Conservation (phyloP, 1,284 basidiomycete genomes). For the Macrocybe sp. region DNA sequence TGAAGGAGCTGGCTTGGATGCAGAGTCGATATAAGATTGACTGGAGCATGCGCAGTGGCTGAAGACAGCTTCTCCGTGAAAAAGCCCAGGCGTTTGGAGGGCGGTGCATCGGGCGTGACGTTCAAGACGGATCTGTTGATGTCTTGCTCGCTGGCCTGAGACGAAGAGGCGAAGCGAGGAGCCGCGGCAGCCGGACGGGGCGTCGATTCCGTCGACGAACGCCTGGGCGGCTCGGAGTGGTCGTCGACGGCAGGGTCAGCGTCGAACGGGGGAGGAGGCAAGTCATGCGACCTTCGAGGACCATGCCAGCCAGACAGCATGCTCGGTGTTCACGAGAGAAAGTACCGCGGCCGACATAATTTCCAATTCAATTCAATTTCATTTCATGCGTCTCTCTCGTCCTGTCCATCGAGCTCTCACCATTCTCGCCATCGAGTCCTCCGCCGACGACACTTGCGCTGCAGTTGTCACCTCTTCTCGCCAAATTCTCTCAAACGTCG, state of each 20-base stretch:
- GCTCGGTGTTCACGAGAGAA: too few relatives aligned
- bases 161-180: slow-evolving; percentile 24
- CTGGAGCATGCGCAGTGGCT: slow-evolving; percentile 20
- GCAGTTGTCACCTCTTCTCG: slow-evolving; percentile 71
- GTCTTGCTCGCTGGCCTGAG: slow-evolving; percentile 22
- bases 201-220: slow-evolving; percentile 36
- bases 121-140: slow-evolving; percentile 22
- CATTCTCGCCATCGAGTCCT: slow-evolving; percentile 79
- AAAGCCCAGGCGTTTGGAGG: slow-evolving; percentile 32
- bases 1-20: slow-evolving; percentile 30
- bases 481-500: slow-evolving; percentile 75
- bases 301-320: slow-evolving; percentile 19
- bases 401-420: slow-evolving; percentile 36
- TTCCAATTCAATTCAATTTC: not conserved
- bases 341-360: too few relatives aligned
- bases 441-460: slow-evolving; percentile 88
- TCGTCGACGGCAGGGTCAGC: slow-evolving; percentile 23
- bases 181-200: slow-evolving; percentile 33
- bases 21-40: not conserved
- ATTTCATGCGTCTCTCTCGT: not conserved
- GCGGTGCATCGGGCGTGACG: slow-evolving; percentile 20
- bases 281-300: slow-evolving; percentile 32
- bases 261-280: slow-evolving; percentile 20
- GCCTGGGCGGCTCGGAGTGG: slow-evolving; percentile 26
- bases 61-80: slow-evolving; percentile 36